Evolutionary conservation across 129 eudicot genomes (phyloP).

Genomic region (Escallonia herrerae): DNA sequence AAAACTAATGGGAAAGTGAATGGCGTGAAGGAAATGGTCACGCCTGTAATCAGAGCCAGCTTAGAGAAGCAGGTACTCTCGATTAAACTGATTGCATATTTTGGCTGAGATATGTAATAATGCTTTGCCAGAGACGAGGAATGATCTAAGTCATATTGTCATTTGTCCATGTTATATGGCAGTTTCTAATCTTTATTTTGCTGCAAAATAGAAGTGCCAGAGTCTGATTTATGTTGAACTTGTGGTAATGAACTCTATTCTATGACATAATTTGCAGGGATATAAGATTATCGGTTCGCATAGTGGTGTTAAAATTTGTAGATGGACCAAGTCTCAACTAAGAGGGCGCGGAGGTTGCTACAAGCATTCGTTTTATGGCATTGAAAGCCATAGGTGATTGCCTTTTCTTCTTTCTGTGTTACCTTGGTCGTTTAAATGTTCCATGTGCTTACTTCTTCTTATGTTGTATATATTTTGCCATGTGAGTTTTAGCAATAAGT

Average conservation of each 20-base stretch:
- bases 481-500: too few species aligned
- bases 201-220: background rate
- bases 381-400: conserved; percentile 89
- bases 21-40: conserved; percentile 83
- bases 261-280: conserved; percentile 51
- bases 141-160: too few species aligned
- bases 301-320: conserved; percentile 94
- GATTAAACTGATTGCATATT: background rate
- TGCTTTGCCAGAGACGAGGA: too few species aligned
- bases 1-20: conserved; percentile 55
- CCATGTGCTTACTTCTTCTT: background rate
- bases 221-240: background rate
- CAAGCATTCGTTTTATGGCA: conserved; percentile 96
- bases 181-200: background rate
- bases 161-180: too few species aligned
- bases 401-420: background rate
- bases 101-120: background rate
- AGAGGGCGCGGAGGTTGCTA: conserved; percentile 99
- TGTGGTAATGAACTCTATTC: conserved; percentile 8
- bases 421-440: background rate
- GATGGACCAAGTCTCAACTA: conserved; percentile 97
- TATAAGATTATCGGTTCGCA: conserved; percentile 97
- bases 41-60: conserved; percentile 89
- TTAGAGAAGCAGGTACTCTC: conserved; percentile 68
- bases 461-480: background rate